A percentile compares a stretch with the other conserved stretches of the same genome.
These are phyloP conservation scores for Talaromyces albobiverticillius DNA, from an alignment of 2,329 filamentous ascomycete genomes.

Conservation along the genomic window DNA sequence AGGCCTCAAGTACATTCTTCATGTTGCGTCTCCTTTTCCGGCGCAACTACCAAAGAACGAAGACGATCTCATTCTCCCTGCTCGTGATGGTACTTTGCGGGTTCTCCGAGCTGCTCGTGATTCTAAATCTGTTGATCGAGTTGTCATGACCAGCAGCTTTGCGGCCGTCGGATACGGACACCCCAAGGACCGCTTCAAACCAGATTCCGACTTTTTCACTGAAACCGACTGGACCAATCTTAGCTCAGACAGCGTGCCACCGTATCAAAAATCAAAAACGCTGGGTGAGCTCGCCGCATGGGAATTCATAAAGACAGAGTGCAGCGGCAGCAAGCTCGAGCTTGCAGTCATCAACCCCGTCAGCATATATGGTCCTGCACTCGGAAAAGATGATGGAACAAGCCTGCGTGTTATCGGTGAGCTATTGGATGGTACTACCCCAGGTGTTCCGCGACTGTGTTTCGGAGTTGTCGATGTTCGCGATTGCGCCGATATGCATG, in stretches of 20 bases:
- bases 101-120: constrained; percentile 8
- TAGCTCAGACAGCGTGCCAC: constrained; percentile 15
- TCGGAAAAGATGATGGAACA: constrained; percentile 22
- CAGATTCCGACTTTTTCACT: constrained; percentile 19
- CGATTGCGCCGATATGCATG: constrained; percentile 8
- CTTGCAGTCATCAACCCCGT: constrained; percentile 28
- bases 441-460: constrained; percentile 24
- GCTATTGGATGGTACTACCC: constrained; percentile 28
- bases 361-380: constrained; percentile 29
- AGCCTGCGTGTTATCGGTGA: constrained; percentile 23
- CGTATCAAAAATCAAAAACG: constrained; percentile 34
- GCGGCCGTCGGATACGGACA: constrained; percentile 23
- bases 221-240: constrained; percentile 31
- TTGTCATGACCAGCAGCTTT: constrained; percentile 7
- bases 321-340: constrained; percentile 22
- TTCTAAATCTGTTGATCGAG: neutral
- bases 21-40: constrained; percentile 7
- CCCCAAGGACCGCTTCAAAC: constrained; percentile 4
- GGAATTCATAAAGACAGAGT: constrained; percentile 28
- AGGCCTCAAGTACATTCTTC: neutral
- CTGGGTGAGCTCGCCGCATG: constrained; percentile 33
- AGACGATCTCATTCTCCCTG: constrained; percentile 3
- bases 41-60: constrained; percentile 2
- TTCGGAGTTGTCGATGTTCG: constrained; percentile 3
- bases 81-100: constrained; percentile 2